Evolutionary conservation across 345 rosid genomes (phyloP).

Genomic region (Eucalyptus cloeziana): DNA sequence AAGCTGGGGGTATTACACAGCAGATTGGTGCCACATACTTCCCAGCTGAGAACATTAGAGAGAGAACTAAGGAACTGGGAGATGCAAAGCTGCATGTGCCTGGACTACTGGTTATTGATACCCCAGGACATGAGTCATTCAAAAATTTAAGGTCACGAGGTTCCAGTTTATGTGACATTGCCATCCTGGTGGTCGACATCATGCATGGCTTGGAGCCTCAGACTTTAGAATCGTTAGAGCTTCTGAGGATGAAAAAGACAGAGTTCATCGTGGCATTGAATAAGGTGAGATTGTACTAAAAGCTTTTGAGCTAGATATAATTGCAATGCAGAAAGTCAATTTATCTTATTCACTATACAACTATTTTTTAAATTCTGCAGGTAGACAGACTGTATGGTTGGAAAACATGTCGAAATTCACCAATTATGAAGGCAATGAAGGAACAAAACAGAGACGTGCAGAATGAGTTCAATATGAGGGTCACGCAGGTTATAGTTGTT

Average conservation of each 20-base stretch:
- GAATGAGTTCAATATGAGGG: constrained; percentile 66
- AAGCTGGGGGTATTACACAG: constrained; percentile 98
- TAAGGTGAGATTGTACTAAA: constrained; percentile 39
- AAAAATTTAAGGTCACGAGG: constrained; percentile 88
- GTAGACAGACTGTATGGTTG: constrained; percentile 93
- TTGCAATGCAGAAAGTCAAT: not conserved
- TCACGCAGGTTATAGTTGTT: constrained; percentile 29
- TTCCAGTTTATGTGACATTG: constrained; percentile 93
- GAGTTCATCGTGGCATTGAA: constrained; percentile 91
- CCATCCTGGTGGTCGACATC: constrained; percentile 92
- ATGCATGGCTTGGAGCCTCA: constrained; percentile 94
- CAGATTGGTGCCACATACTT: constrained; percentile 98
- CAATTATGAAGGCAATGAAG: constrained; percentile 59
- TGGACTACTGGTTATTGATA: constrained; percentile 92
- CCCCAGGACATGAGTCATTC: constrained; percentile 95
- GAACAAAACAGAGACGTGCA: constrained; percentile 57
- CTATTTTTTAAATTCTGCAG: constrained; percentile 18
- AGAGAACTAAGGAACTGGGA: constrained; percentile 88
- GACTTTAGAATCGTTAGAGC: constrained; percentile 88
- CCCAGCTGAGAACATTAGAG: constrained; percentile 88
- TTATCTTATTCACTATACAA: not conserved
- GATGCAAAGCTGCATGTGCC: constrained; percentile 93
- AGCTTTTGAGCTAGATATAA: not conserved
- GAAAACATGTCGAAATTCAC: constrained; percentile 71
- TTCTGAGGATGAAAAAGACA: constrained; percentile 70